phyloP scores from a whole-genome alignment of 2,329 filamentous ascomycete species.

The Stachybotrys chlorohalonatus region DNA sequence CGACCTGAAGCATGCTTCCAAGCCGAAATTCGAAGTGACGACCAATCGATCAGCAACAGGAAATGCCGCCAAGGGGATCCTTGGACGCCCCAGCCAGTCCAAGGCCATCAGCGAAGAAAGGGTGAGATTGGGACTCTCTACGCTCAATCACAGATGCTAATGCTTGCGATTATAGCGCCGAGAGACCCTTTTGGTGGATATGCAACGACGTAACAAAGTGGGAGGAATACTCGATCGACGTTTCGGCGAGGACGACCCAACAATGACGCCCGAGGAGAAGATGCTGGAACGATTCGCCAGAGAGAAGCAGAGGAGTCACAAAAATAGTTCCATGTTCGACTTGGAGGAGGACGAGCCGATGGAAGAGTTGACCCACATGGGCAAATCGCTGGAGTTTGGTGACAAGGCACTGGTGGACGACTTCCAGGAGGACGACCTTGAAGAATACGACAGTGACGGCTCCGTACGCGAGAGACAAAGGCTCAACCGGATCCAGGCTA shows the following conservation, averaged over 20 bases:
- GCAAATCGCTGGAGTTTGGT: conserved; percentile 61
- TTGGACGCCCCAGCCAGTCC: conserved; percentile 71
- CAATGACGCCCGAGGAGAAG: conserved; percentile 86
- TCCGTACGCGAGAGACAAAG: conserved; percentile 44
- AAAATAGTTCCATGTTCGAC: conserved; percentile 76
- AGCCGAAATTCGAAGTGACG: conserved; percentile 79
- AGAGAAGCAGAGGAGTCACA: conserved; percentile 74
- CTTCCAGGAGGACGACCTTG: conserved; percentile 69
- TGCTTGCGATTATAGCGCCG: conserved; percentile 44
- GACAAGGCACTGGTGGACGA: conserved; percentile 52
- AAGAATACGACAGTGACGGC: conserved; percentile 48
- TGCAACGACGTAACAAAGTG: conserved; percentile 82
- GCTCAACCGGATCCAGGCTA: conserved; percentile 46
- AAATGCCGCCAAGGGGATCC: conserved; percentile 47
- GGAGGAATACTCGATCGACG: conserved; percentile 87
- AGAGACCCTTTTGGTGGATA: conserved; percentile 77
- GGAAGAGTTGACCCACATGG: conserved; percentile 71
- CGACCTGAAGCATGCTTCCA: conserved; percentile 77
- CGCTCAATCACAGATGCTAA: conserved; percentile 4
- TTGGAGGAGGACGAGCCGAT: conserved; percentile 65
- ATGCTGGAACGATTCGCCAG: conserved; percentile 84
- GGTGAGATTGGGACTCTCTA: conserved; percentile 32
- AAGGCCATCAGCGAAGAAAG: conserved; percentile 83
- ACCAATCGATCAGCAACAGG: conserved; percentile 49
- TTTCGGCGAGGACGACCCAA: conserved; percentile 92